Conservation (phyloP, 495 filamentous ascomycete genomes). For the Apodospora peruviana region DNA sequence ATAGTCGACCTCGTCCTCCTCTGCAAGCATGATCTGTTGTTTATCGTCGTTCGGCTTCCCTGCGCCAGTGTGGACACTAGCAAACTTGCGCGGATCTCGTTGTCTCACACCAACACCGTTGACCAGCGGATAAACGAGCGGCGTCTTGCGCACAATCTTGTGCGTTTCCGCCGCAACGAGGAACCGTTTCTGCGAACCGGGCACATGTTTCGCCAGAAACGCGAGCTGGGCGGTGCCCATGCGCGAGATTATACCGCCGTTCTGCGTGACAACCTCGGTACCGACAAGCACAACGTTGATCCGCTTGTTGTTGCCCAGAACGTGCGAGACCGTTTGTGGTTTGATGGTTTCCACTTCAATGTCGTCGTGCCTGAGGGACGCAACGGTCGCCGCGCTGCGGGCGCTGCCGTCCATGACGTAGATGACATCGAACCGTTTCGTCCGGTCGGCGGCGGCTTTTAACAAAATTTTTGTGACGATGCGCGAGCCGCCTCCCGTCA, state of each 20-base stretch:
- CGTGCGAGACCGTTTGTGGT: constrained; percentile 74
- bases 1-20: constrained; percentile 64
- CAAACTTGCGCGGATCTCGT: constrained; percentile 61
- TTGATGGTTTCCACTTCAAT: constrained; percentile 76
- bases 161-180: constrained; percentile 93
- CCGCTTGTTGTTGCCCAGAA: constrained; percentile 61
- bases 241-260: constrained; percentile 84
- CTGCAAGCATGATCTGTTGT: constrained; percentile 19
- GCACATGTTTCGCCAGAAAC: constrained; percentile 66
- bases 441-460: constrained; percentile 58
- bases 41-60: constrained; percentile 33
- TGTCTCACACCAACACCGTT: constrained; percentile 51
- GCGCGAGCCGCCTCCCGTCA: constrained; percentile 82
- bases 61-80: too few species aligned
- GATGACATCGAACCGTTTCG: constrained; percentile 71
- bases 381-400: constrained; percentile 55
- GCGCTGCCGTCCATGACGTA: constrained; percentile 61
- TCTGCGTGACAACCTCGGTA: constrained; percentile 90
- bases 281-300: constrained; percentile 81
- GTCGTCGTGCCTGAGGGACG: constrained; percentile 62
- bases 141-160: constrained; percentile 47
- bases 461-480: constrained; percentile 73
- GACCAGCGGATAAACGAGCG: constrained; percentile 19
- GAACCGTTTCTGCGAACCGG: constrained; percentile 58
- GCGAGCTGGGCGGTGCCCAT: constrained; percentile 92